phyloP scores from a whole-genome alignment of 495 filamentous ascomycete genomes.

The Penicillium argentinense region DNA sequence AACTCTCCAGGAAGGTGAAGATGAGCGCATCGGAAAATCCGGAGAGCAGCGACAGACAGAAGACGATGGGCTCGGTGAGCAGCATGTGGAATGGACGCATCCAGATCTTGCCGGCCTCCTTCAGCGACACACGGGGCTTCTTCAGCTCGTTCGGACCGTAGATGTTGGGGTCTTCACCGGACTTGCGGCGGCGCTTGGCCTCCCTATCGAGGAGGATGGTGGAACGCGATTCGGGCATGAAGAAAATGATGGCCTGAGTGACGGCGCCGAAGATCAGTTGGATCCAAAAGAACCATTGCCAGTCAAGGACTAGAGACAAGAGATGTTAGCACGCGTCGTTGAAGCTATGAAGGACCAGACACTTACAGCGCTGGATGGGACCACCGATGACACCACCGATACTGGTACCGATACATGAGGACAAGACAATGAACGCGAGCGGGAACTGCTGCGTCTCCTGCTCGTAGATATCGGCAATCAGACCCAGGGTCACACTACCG shows the following conservation, averaged over 20 bases:
- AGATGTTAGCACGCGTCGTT: constrained; percentile 2
- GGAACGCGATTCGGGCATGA: constrained; percentile 67
- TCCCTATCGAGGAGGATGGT: constrained; percentile 66
- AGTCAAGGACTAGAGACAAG: constrained; percentile 39
- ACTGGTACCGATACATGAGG: constrained; percentile 69
- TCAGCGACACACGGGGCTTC: constrained; percentile 48
- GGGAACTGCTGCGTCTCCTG: constrained; percentile 62
- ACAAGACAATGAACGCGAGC: constrained; percentile 71
- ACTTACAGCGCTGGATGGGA: constrained; percentile 59
- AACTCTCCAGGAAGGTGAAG: constrained; percentile 72
- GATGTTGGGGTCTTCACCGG: constrained; percentile 52
- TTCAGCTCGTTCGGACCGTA: constrained; percentile 65
- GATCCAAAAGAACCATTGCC: constrained; percentile 81
- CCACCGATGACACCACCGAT: constrained; percentile 78
- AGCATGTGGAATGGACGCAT: constrained; percentile 74
- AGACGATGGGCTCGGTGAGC: constrained; percentile 69
- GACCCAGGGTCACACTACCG: constrained; percentile 75
- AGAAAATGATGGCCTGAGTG: constrained; percentile 61
- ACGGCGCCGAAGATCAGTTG: constrained; percentile 71
- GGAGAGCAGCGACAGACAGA: constrained; percentile 65
- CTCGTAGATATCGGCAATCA: constrained; percentile 77
- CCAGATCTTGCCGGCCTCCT: constrained; percentile 61
- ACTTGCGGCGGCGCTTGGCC: constrained; percentile 61
- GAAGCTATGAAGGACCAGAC: neutral
- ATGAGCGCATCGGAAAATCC: constrained; percentile 78